Evolutionary conservation across 257 asterid species (phyloP), one percentile per base, ranked within the genome.

Genomic region (Nicotiana benthamiana): DNA sequence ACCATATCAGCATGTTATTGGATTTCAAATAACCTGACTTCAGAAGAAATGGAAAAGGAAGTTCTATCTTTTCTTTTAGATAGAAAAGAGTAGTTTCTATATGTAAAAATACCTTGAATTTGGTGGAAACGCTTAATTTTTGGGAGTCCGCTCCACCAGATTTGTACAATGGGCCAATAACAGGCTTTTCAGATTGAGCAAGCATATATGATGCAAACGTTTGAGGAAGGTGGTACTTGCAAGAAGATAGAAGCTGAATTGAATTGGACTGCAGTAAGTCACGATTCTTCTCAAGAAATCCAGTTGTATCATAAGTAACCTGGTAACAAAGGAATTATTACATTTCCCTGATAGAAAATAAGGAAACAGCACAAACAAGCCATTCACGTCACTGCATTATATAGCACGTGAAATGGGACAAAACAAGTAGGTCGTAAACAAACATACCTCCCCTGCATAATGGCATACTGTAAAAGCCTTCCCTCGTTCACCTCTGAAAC

Each of bases 101-200:
- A 43, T 17, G 77, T 20, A 34, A 72, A 18, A 54, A 77, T 89
- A 95, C 99, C 98, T 94, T 96, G 82, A 96, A 94, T 87, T 96
- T 96, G 75, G 97, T 92, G 51, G 94, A 89, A 81, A 96, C 99
- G 64, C 99, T 96, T 87, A 91, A 81, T 85, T 96, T 96, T 84
- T 93, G 99, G 80, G 97, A 93, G 87, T 93, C 99, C 67, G 97
- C 97, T 80, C 98, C 98, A 77, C 99, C 97, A 27, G 97, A 92
- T 86, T 96, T 96, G 83, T 89, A 89, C 86, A 90, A 76, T 61
- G 97, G 93, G 84, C 99, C 98, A 60, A 88, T 90, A n/a, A 87
- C 94, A 18, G 97, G 93, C 85, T 93, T 93, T 81, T 92, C 97
- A 20, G 98, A 91, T 78, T 94, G 97, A 83, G 85, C 81, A 79